Conservation (phyloP, 2,329 filamentous ascomycete genomes). For the Cordyceps farinosa region DNA sequence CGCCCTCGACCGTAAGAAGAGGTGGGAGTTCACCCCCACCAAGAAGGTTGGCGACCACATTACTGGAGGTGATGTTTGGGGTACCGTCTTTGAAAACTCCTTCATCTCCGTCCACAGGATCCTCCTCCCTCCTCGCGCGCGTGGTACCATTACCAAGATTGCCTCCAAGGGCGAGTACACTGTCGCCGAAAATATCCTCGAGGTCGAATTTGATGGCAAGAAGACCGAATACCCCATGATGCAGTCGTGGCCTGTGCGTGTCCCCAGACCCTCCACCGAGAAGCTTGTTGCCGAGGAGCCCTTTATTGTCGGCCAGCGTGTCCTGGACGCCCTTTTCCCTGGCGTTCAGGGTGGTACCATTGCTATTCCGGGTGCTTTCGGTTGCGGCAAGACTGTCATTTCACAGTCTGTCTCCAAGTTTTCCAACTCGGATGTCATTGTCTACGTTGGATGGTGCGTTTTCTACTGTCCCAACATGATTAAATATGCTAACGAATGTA, state of each 20-base stretch:
- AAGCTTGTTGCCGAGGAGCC: slow-evolving; percentile 85
- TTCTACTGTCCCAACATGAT: slow-evolving; percentile 35
- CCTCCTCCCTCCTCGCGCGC: slow-evolving; percentile 81
- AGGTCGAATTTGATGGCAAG: slow-evolving; percentile 95
- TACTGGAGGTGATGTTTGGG: slow-evolving; percentile 93
- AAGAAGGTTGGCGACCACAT: slow-evolving; percentile 97
- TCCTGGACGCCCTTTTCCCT: slow-evolving; percentile 93
- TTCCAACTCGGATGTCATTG: slow-evolving; percentile 98
- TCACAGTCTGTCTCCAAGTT: slow-evolving; percentile 98
- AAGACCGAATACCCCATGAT: slow-evolving; percentile 96
- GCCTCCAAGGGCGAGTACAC: slow-evolving; percentile 88
- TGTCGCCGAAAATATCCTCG: slow-evolving; percentile 88
- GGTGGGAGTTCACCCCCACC: slow-evolving; percentile 92
- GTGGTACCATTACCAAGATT: slow-evolving; percentile 89
- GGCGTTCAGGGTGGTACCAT: slow-evolving; percentile 96
- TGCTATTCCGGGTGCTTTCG: slow-evolving; percentile 96
- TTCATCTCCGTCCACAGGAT: slow-evolving; percentile 93
- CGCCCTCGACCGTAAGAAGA: slow-evolving; percentile 83
- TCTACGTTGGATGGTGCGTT: slow-evolving; percentile 73
- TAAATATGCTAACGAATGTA: slow-evolving; percentile 21
- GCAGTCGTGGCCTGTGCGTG: slow-evolving; percentile 97
- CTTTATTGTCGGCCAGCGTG: slow-evolving; percentile 94
- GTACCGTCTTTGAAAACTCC: slow-evolving; percentile 92
- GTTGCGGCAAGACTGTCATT: slow-evolving; percentile 99
- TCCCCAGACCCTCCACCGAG: slow-evolving; percentile 86